A percentile compares a stretch with the other conserved stretches of the same genome.
Evolutionary conservation across 75 land plant genomes (phyloP).

Genomic region (Chamaecyparis obtusa): DNA sequence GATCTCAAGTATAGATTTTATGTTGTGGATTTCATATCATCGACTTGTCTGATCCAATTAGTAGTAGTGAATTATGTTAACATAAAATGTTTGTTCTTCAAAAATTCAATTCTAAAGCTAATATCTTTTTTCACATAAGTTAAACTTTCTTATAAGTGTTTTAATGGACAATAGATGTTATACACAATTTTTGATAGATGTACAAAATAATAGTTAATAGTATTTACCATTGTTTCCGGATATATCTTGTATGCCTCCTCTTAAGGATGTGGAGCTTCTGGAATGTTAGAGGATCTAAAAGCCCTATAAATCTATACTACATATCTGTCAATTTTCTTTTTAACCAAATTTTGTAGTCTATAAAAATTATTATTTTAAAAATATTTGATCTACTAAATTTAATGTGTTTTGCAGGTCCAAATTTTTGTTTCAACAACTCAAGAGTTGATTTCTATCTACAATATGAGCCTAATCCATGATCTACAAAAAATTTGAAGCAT

Average conservation of each 20-base stretch:
- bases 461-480: slow-evolving; percentile 92
- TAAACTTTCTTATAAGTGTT: not conserved
- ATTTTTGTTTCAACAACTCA: slow-evolving; percentile 86
- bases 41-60: not conserved
- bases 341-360: not conserved
- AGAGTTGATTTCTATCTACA: slow-evolving; percentile 68
- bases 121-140: too few species aligned
- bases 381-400: not conserved
- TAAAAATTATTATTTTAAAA: not conserved
- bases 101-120: not conserved
- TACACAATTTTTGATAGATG: too few species aligned
- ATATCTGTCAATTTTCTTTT: not conserved
- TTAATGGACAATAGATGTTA: too few species aligned
- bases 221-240: too few species aligned
- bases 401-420: slow-evolving; percentile 54
- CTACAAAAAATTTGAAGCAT: slow-evolving; percentile 79
- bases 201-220: too few species aligned
- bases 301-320: not conserved
- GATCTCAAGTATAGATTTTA: too few species aligned
- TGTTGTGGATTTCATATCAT: too few species aligned
- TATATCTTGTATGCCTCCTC: not conserved
- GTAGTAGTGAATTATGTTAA: not conserved
- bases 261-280: not conserved
- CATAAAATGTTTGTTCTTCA: not conserved
- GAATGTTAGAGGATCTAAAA: not conserved